These are phyloP conservation scores for Serendipita sp. DNA, from an alignment of 768 basidiomycete species.

Conservation along the genomic window DNA sequence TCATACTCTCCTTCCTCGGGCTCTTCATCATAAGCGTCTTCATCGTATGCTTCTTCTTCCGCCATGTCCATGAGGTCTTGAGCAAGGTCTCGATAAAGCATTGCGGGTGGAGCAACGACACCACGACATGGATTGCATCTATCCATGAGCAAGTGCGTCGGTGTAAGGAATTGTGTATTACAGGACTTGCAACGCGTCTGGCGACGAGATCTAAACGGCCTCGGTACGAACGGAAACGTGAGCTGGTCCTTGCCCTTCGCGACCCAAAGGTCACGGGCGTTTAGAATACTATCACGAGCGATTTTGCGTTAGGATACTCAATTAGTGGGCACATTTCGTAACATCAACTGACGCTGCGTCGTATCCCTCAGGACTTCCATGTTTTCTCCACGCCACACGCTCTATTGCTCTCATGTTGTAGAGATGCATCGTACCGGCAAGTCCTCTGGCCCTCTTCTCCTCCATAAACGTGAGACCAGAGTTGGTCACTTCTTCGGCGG, in stretches of 20 bases:
- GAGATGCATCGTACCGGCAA: background rate
- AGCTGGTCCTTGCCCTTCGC: background rate
- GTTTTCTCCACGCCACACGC: slow-evolving; percentile 16
- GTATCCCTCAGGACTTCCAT: slow-evolving; percentile 16
- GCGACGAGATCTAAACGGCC: background rate
- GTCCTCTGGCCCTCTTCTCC: background rate
- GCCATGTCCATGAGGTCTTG: background rate
- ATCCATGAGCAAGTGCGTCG: background rate
- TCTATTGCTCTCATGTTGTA: slow-evolving; percentile 12
- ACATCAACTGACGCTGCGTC: slow-evolving; percentile 15
- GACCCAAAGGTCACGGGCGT: background rate
- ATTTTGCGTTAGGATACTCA: background rate
- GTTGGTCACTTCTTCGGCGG: background rate
- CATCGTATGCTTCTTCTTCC: background rate
- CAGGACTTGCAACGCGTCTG: background rate
- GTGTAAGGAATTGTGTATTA: background rate
- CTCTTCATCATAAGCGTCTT: background rate
- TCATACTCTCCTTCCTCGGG: background rate
- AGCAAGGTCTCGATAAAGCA: background rate
- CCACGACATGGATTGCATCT: background rate
- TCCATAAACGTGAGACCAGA: background rate
- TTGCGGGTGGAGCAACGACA: background rate
- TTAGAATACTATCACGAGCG: background rate
- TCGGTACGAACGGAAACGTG: background rate
- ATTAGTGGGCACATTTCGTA: background rate